Conservation (phyloP, 148 eudicot species). For the Chenopodium formosanum region DNA sequence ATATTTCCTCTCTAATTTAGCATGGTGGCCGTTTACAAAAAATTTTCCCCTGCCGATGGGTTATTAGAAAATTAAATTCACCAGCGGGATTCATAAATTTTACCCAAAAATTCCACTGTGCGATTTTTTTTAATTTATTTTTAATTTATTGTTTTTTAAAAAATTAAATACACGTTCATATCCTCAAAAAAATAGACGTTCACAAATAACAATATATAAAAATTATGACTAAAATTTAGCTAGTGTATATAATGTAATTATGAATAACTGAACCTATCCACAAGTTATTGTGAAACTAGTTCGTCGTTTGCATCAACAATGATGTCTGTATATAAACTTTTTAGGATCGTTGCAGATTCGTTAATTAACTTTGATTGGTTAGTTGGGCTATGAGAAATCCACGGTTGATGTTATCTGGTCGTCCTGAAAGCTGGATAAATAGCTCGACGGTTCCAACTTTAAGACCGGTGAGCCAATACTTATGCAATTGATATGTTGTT, state of each 20-base stretch:
- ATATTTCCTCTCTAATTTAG: no score
- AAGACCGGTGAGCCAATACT: conserved; percentile 27
- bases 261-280: conserved; percentile 15
- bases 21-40: no score
- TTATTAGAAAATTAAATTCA: no score
- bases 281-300: neutral
- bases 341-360: neutral
- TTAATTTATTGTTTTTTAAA: no score
- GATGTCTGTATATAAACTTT: neutral
- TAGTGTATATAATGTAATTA: neutral
- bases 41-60: no score
- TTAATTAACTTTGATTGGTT: conserved; percentile 3
- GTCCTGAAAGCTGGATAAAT: conserved; percentile 11
- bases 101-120: no score
- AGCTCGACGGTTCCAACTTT: neutral
- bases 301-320: neutral
- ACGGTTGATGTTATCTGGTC: conserved; percentile 25
- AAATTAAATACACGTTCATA: no score
- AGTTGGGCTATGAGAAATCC: conserved; percentile 20
- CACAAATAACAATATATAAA: no score
- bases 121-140: no score
- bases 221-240: neutral
- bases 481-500: neutral
- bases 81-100: no score
- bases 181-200: no score